Evolutionary conservation across 2,329 filamentous ascomycete species (phyloP).

Genomic region (Stachybotrys echinatus): DNA sequence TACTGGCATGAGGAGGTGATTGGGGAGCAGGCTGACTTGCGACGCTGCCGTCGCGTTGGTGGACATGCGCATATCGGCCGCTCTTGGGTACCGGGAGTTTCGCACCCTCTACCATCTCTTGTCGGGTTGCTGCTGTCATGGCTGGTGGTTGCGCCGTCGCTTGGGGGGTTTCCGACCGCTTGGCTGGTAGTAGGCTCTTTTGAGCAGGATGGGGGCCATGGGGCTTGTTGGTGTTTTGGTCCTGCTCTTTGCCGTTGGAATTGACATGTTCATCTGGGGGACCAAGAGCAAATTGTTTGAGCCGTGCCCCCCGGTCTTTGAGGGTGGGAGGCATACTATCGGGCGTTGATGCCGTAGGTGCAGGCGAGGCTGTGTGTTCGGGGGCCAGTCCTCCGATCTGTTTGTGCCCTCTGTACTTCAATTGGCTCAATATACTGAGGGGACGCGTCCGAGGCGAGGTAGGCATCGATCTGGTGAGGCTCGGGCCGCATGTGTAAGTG

Average conservation of each 20-base stretch:
- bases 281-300: constrained; percentile 21
- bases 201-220: constrained; percentile 3
- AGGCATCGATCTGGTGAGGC: constrained; percentile 8
- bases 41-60: constrained; percentile 16
- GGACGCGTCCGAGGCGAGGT: constrained; percentile 5
- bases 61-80: constrained; percentile 20
- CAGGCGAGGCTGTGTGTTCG: neutral
- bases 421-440: constrained; percentile 7
- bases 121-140: constrained; percentile 13
- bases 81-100: constrained; percentile 28
- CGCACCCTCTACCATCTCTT: constrained; percentile 24
- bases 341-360: neutral
- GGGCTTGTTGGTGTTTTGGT: constrained; percentile 11
- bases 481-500: constrained; percentile 4
- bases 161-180: constrained; percentile 12
- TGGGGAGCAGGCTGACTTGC: constrained; percentile 16
- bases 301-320: constrained; percentile 24
- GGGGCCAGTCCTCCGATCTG: constrained; percentile 3
- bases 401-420: constrained; percentile 6
- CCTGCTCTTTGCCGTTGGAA: constrained; percentile 14
- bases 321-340: constrained; percentile 21
- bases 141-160: neutral
- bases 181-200: constrained; percentile 10
- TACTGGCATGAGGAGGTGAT: constrained; percentile 14
- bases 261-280: constrained; percentile 7